These are phyloP conservation scores for Copromyces sp. DNA, from an alignment of 495 filamentous ascomycete genomes.

Conservation along the genomic window DNA sequence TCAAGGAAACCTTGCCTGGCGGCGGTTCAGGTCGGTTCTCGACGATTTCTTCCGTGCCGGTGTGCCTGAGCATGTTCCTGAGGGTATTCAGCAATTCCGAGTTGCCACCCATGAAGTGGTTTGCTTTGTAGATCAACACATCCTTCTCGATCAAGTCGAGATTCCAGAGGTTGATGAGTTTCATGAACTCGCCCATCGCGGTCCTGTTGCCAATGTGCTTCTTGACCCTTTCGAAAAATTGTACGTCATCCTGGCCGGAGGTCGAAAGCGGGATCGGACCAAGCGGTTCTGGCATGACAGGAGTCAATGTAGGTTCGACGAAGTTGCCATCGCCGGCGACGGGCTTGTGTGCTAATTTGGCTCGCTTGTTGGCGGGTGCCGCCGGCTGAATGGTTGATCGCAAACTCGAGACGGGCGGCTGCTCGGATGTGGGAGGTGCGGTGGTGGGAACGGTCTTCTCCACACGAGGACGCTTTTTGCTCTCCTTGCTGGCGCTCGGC, in stretches of 20 bases:
- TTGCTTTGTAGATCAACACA: slow-evolving; percentile 68
- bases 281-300: slow-evolving; percentile 75
- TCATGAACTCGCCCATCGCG: slow-evolving; percentile 87
- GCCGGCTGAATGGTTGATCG: slow-evolving; percentile 22
- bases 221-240: slow-evolving; percentile 93
- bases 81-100: slow-evolving; percentile 79
- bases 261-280: slow-evolving; percentile 57
- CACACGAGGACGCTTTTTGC: slow-evolving; percentile 55
- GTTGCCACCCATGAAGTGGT: slow-evolving; percentile 79
- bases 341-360: slow-evolving; percentile 53
- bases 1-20: slow-evolving; percentile 68
- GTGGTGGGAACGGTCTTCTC: slow-evolving; percentile 28
- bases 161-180: slow-evolving; percentile 87
- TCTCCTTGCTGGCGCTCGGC: slow-evolving; percentile 64
- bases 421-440: slow-evolving; percentile 16
- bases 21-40: slow-evolving; percentile 67
- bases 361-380: slow-evolving; percentile 43
- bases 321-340: slow-evolving; percentile 48
- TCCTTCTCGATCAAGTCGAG: slow-evolving; percentile 80
- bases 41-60: slow-evolving; percentile 64
- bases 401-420: slow-evolving; percentile 24
- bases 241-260: slow-evolving; percentile 63
- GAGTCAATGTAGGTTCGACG: slow-evolving; percentile 81
- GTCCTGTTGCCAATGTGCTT: slow-evolving; percentile 90
- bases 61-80: slow-evolving; percentile 63